These are phyloP conservation scores for Talaromyces funiculosus DNA, from an alignment of 2,329 filamentous ascomycete genomes.

Conservation along the genomic window DNA sequence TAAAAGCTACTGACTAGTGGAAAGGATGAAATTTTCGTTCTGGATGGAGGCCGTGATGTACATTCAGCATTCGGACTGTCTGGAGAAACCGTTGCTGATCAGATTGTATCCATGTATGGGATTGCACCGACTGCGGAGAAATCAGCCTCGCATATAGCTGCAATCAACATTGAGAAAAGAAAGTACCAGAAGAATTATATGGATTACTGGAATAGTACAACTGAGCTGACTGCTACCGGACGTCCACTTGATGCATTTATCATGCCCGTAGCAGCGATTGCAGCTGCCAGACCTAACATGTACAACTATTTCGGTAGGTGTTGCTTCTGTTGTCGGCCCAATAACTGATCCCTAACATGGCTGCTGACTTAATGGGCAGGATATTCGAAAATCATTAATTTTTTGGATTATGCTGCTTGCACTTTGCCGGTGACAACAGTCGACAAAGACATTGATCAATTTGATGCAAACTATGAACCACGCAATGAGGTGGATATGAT, in stretches of 20 bases:
- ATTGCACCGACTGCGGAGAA: not conserved
- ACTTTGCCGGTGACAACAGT: not conserved
- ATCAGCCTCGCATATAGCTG: not conserved
- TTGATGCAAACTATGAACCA: not conserved
- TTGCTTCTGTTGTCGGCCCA: not conserved
- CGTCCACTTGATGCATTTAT: slow-evolving; percentile 50
- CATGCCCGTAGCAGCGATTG: slow-evolving; percentile 47
- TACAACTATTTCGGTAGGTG: slow-evolving; percentile 28
- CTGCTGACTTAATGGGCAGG: not conserved
- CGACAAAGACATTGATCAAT: not conserved
- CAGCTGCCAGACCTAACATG: slow-evolving; percentile 45
- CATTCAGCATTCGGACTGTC: not conserved
- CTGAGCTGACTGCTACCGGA: slow-evolving; percentile 14
- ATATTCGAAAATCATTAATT: not conserved
- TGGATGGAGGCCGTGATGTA: not conserved
- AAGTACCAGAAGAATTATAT: not conserved
- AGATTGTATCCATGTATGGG: not conserved
- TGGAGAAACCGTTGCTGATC: not conserved
- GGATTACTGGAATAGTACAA: not conserved
- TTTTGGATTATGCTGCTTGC: not conserved
- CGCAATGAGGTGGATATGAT: not conserved
- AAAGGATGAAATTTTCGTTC: not conserved
- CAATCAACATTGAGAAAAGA: not conserved
- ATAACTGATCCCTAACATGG: too few species aligned
- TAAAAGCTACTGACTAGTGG: not conserved